Base-by-base conservation (phyloP, 2,329 filamentous ascomycete species). In the Clonostachys solani region DNA sequence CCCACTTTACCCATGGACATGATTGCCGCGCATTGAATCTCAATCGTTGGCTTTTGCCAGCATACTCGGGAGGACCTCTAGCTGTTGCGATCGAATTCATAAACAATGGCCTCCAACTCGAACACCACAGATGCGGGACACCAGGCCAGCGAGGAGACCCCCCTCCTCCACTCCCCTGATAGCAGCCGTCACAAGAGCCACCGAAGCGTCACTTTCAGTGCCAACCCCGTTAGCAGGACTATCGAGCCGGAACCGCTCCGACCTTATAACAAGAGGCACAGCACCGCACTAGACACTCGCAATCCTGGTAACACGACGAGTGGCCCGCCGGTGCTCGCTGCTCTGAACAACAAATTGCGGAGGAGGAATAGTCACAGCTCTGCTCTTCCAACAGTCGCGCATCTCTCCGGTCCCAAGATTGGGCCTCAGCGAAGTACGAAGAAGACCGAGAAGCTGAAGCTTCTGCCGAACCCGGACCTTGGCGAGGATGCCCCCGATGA, bases 371-470 rank as follows among this genome's bases (percentile, higher is more conserved):
- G 89, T 66, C 86, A 90, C 58, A 86, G 89, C 16, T 55, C 65
- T 36, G 56, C 61, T 23, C 57, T 64, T 36, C 23, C 23, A 29
- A 62, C 67, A 34, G 56, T 66, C 36, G 56, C 60, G 23, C 59
- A 68, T 35, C 61, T 68, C 8, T 55, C 60, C 29, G 66, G 60
- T 3, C 68, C 79, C 45, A 96, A 97, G 69, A 90, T 96, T 49
- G 94, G 94, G 3, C 92, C 94, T 0, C 94, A 99, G 65, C 77
- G 94, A 65, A 97, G 91, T 48, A 95, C 92, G 19, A 95, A 96
- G 67, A 96, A 89, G 54, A 90, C 90, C 2, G 91, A 97, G 72
- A 99, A 99, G 72, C 78, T 99, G 51, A 99, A 99, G 71, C 79
- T 99, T n/a, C 74, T 99, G 15, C 94, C 94, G 1, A 94, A 94